Evolutionary conservation across 495 filamentous ascomycete species (phyloP).

Genomic region (Filosporella fistucella): DNA sequence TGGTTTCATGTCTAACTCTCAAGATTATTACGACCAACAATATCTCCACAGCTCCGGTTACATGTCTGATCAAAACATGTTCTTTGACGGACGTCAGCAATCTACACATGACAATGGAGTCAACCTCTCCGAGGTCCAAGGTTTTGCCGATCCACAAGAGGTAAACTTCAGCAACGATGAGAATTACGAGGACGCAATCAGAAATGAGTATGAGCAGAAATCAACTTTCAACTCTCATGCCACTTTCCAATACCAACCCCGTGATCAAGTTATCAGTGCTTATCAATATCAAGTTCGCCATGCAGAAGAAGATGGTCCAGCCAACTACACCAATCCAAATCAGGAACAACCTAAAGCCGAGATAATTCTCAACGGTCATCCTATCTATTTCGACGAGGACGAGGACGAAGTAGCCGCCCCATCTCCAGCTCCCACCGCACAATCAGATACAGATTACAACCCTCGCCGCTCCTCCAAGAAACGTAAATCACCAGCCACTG

Average conservation of each 20-base stretch:
- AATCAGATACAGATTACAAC: not conserved
- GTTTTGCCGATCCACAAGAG: not conserved
- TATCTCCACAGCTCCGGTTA: no score
- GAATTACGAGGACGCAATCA: not conserved
- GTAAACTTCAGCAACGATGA: not conserved
- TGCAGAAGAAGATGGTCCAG: not conserved
- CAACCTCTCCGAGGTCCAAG: conserved; percentile 9
- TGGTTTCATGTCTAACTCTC: no score
- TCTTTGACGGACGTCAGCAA: no score
- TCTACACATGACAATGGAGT: not conserved
- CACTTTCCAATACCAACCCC: not conserved
- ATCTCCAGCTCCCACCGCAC: not conserved
- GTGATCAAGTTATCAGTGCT: not conserved
- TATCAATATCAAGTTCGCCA: not conserved
- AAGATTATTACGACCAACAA: no score
- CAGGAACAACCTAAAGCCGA: not conserved
- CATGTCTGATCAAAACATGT: no score
- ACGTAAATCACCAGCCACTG: not conserved
- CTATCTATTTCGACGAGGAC: not conserved
- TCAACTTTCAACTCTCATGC: no score
- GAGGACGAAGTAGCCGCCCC: not conserved
- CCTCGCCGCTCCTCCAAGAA: not conserved
- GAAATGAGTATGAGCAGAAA: no score
- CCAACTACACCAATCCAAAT: not conserved
- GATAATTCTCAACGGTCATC: not conserved